Conservation (phyloP, 1,284 basidiomycete genomes). For the Farysia itapuensis region DNA sequence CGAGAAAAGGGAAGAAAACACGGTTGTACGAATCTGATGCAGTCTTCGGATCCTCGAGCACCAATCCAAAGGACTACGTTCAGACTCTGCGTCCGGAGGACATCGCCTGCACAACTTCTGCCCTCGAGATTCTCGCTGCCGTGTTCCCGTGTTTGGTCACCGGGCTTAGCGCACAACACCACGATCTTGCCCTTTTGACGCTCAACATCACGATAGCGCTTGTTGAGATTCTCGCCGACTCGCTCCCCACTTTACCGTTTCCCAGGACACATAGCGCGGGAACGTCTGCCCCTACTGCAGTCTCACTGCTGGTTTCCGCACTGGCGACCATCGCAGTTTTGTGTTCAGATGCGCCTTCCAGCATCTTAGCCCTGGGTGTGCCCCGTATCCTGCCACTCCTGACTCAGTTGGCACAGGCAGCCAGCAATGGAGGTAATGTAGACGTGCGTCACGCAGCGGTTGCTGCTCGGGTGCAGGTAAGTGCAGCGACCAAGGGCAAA, state of each 20-base stretch:
- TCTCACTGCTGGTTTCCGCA: constrained; percentile 3
- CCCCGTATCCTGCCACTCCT: constrained; percentile 17
- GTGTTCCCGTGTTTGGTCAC: constrained; percentile 26
- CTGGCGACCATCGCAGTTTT: constrained; percentile 11
- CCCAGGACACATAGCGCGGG: too few relatives aligned
- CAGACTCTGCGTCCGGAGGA: constrained; percentile 12
- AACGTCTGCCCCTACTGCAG: constrained; percentile 2
- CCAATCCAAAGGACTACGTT: constrained; percentile 26
- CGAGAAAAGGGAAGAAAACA: constrained; percentile 24
- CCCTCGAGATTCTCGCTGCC: constrained; percentile 16
- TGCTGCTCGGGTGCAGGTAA: constrained; percentile 10
- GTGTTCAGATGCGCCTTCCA: constrained; percentile 14
- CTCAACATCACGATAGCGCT: constrained; percentile 22
- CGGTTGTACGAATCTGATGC: constrained; percentile 44
- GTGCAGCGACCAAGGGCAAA: constrained; percentile 20
- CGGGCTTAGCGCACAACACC: constrained; percentile 17
- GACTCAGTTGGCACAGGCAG: constrained; percentile 8
- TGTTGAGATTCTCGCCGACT: constrained; percentile 33
- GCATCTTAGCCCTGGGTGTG: constrained; percentile 16
- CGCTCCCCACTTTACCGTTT: constrained; percentile 5
- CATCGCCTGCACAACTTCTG: constrained; percentile 12
- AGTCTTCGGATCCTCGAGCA: constrained; percentile 9
- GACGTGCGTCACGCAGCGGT: constrained; percentile 2
- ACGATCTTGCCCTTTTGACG: constrained; percentile 25
- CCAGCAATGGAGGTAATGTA: constrained; percentile 8